phyloP scores from a whole-genome alignment of 768 basidiomycete genomes.

The Aureoboletus auriporus region DNA sequence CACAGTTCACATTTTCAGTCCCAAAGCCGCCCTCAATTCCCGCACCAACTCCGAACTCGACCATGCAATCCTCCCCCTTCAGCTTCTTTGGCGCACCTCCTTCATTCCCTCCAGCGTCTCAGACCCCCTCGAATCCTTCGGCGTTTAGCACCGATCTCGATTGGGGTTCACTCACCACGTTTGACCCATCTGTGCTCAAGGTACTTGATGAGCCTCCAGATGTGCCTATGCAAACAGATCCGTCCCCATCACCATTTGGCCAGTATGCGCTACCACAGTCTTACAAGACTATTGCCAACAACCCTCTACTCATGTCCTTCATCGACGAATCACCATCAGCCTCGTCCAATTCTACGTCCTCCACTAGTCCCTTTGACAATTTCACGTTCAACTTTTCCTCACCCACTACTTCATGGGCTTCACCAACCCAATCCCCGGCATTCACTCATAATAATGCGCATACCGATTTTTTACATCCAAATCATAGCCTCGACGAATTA shows the following conservation, averaged over 20 bases:
- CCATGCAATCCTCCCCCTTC: slow-evolving; percentile 17
- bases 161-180: slow-evolving; percentile 64
- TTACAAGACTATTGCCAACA: slow-evolving; percentile 79
- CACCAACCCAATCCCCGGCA: slow-evolving; percentile 12
- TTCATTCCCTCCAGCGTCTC: slow-evolving; percentile 19
- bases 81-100: slow-evolving; percentile 25
- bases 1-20: slow-evolving; percentile 80
- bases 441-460: slow-evolving; percentile 17
- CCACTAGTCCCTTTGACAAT: slow-evolving; percentile 26
- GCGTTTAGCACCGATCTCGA: slow-evolving; percentile 37
- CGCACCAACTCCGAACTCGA: slow-evolving; percentile 19
- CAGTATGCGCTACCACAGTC: slow-evolving; percentile 41
- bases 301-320: slow-evolving; percentile 84
- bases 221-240: slow-evolving; percentile 57
- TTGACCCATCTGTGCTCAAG: slow-evolving; percentile 65
- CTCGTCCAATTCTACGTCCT: slow-evolving; percentile 14
- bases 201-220: slow-evolving; percentile 62
- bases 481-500: slow-evolving; percentile 39
- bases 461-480: slow-evolving; percentile 23
- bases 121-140: slow-evolving; percentile 26
- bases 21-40: slow-evolving; percentile 40
- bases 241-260: slow-evolving; percentile 45
- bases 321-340: slow-evolving; percentile 46
- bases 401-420: slow-evolving; percentile 26
- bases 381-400: slow-evolving; percentile 47